Evolutionary conservation across 208 protist species (phyloP).

Genomic region (Wallacemonas sp.): DNA sequence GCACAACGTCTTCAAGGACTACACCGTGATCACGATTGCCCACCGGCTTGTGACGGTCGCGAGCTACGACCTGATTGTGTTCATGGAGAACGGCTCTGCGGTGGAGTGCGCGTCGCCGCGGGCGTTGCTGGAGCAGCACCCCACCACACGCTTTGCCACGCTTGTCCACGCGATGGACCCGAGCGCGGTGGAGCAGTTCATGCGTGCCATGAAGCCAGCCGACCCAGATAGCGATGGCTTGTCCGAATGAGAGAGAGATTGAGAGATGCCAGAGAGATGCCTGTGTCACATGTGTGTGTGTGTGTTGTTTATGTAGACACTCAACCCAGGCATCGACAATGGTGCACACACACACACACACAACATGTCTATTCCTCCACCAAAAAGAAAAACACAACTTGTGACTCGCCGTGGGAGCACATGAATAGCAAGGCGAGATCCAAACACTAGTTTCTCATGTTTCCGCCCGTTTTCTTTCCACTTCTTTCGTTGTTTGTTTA

Average conservation of each 20-base stretch:
- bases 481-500: too few relatives aligned
- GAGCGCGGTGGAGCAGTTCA: conserved; percentile 8
- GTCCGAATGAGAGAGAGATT: background rate
- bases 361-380: too few relatives aligned
- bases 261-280: too few relatives aligned
- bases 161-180: conserved; percentile 24
- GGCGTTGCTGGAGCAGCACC: conserved; percentile 28
- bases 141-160: conserved; percentile 19
- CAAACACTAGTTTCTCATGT: too few relatives aligned
- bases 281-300: too few relatives aligned
- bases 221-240: background rate
- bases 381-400: too few relatives aligned
- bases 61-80: conserved; percentile 72
- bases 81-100: conserved; percentile 69
- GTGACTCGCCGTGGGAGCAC: too few relatives aligned
- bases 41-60: conserved; percentile 81
- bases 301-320: too few relatives aligned
- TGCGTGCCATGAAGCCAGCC: conserved; percentile 15
- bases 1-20: conserved; percentile 48
- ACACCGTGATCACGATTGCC: conserved; percentile 85
- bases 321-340: too few relatives aligned
- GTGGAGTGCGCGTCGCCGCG: conserved; percentile 58
- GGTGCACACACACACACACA: too few relatives aligned
- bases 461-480: too few relatives aligned
- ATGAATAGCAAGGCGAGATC: too few relatives aligned